Evolutionary conservation across 441 rosid genomes (phyloP).

Genomic region (Melastoma candidum): DNA sequence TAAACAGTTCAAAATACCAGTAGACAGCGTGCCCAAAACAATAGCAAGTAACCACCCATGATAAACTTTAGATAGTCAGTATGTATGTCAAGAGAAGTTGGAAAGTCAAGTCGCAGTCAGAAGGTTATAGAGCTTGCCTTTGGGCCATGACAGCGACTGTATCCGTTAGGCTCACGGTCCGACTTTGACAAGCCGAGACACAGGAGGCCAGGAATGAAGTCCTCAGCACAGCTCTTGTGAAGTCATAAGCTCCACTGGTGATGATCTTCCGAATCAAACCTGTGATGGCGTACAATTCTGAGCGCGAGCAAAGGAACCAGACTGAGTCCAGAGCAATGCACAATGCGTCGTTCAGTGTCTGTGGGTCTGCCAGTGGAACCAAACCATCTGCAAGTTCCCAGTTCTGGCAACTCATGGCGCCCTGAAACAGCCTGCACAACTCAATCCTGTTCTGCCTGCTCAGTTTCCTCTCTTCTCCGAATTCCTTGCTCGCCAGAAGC

Average conservation of each 20-base stretch:
- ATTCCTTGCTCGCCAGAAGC: conserved; percentile 32
- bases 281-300: conserved; percentile 56
- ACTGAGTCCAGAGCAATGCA: conserved; percentile 85
- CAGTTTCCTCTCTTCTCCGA: conserved; percentile 50
- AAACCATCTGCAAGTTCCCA: conserved; percentile 78
- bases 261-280: conserved; percentile 65
- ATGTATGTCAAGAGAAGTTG: not conserved
- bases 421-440: conserved; percentile 67
- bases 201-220: conserved; percentile 94
- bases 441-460: conserved; percentile 65
- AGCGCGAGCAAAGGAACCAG: conserved; percentile 77
- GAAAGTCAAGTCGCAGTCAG: not conserved
- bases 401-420: conserved; percentile 72
- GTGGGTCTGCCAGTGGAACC: conserved; percentile 58
- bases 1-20: no score
- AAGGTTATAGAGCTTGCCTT: conserved; percentile 40
- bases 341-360: conserved; percentile 71
- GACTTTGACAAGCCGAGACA: conserved; percentile 90
- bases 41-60: no score
- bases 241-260: conserved; percentile 82
- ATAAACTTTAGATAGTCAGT: no score
- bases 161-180: conserved; percentile 78
- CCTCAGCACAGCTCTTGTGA: conserved; percentile 89
- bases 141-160: conserved; percentile 87
- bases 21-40: no score